phyloP scores from a whole-genome alignment of 1,284 basidiomycete genomes.

The Malassezia arunalokei region DNA sequence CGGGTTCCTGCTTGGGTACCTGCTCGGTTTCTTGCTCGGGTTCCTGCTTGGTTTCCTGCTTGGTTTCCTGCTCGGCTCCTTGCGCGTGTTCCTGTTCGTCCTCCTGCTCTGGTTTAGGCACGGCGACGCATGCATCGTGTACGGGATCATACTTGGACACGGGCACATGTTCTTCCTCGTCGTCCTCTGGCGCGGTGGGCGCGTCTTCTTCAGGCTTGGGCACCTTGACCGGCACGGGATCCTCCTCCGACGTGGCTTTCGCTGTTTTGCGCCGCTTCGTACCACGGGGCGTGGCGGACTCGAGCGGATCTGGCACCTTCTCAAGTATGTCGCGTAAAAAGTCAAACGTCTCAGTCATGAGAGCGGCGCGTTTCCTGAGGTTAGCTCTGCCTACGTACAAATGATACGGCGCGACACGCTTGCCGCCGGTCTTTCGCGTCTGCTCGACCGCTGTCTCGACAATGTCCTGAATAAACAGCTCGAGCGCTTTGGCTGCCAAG shows the following conservation, averaged over 20 bases:
- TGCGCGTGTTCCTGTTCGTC: neutral
- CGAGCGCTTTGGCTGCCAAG: constrained; percentile 75
- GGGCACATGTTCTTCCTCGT: no score
- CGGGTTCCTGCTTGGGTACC: neutral
- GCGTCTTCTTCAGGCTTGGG: neutral
- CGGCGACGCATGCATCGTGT: no score
- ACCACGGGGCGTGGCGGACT: constrained; percentile 16
- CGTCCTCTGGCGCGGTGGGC: neutral
- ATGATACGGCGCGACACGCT: constrained; percentile 86
- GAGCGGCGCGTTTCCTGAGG: constrained; percentile 78
- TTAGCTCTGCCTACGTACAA: constrained; percentile 56
- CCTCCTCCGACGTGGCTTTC: constrained; percentile 7
- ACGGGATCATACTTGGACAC: no score
- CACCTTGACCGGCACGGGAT: neutral
- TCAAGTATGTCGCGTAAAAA: constrained; percentile 93
- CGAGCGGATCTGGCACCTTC: constrained; percentile 70
- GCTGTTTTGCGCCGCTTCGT: constrained; percentile 26
- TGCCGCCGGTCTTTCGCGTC: constrained; percentile 65
- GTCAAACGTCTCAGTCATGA: constrained; percentile 77
- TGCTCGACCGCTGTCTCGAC: constrained; percentile 74
- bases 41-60: neutral
- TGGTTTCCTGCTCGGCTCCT: neutral
- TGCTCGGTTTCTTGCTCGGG: neutral
- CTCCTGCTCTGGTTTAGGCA: neutral
- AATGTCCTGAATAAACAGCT: constrained; percentile 79